Percentiles rank a stretch among this genome's conserved stretches.
phyloP scores from a whole-genome alignment of 2,329 filamentous ascomycete genomes.

The Colletotrichum shisoi region DNA sequence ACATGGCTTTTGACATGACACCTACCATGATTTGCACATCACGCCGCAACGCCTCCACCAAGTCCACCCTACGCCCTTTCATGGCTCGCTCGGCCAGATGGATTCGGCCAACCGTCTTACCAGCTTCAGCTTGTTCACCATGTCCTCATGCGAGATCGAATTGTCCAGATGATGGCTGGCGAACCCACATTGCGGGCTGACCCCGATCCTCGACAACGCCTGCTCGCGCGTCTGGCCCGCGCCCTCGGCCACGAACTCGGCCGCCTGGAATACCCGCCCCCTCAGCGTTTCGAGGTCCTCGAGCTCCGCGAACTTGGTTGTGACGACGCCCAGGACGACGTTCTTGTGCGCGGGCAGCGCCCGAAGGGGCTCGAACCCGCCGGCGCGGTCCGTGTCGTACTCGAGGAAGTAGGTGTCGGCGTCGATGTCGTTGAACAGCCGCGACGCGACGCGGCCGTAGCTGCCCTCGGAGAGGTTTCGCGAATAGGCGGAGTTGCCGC shows the following conservation, averaged over 20 bases:
- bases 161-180: constrained; percentile 57
- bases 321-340: constrained; percentile 68
- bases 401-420: constrained; percentile 69
- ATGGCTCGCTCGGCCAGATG: constrained; percentile 38
- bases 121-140: constrained; percentile 34
- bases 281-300: constrained; percentile 65
- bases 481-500: constrained; percentile 68
- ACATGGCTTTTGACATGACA: too few species aligned
- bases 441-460: constrained; percentile 68
- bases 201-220: constrained; percentile 69
- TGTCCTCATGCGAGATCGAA: constrained; percentile 32
- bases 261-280: constrained; percentile 63
- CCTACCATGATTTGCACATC: neutral
- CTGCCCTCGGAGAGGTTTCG: constrained; percentile 71
- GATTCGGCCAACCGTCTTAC: constrained; percentile 33
- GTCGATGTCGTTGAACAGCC: constrained; percentile 66
- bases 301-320: constrained; percentile 66
- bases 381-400: constrained; percentile 67
- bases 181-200: constrained; percentile 75
- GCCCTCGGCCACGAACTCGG: constrained; percentile 71
- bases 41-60: neutral
- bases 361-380: constrained; percentile 68
- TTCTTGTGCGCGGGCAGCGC: constrained; percentile 68
- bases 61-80: neutral
- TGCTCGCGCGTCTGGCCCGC: constrained; percentile 68